Conservation (phyloP, 164 flowering plant species). For the Nelumbo lutea region DNA sequence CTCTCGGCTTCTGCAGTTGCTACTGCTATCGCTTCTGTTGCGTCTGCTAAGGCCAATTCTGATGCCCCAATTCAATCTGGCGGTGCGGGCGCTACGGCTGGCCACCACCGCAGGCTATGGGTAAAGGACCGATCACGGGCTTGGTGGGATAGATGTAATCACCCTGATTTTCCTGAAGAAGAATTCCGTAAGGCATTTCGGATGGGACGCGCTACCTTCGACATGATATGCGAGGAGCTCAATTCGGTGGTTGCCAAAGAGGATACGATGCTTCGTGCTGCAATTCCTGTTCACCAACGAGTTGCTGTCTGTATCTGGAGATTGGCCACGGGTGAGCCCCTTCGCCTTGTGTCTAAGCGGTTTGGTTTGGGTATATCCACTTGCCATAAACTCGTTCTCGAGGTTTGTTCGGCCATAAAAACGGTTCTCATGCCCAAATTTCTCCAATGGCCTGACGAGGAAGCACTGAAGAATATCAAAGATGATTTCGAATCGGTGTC, state of each 20-base stretch:
- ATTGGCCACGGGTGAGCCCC: constrained; percentile 82
- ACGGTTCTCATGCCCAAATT: constrained; percentile 63
- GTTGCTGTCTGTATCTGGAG: constrained; percentile 89
- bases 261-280: constrained; percentile 78
- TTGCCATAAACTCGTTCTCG: constrained; percentile 81
- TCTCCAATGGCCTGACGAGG: constrained; percentile 66
- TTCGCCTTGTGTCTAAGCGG: constrained; percentile 64
- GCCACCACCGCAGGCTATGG: constrained; percentile 67
- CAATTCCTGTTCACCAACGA: constrained; percentile 77
- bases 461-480: constrained; percentile 17
- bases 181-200: constrained; percentile 60
- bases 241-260: constrained; percentile 62
- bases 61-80: background rate
- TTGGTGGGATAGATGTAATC: constrained; percentile 75
- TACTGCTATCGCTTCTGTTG: constrained; percentile 6
- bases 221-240: constrained; percentile 72
- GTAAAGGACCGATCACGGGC: constrained; percentile 76
- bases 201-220: constrained; percentile 74
- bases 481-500: constrained; percentile 41
- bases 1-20: constrained; percentile 14
- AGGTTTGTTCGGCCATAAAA: constrained; percentile 69
- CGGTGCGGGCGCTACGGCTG: constrained; percentile 4
- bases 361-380: constrained; percentile 87
- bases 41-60: constrained; percentile 2
- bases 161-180: constrained; percentile 64